Percentiles rank a stretch among this genome's conserved stretches.
phyloP scores from a whole-genome alignment of 495 filamentous ascomycete genomes.

The Lindgomyces ingoldianus region DNA sequence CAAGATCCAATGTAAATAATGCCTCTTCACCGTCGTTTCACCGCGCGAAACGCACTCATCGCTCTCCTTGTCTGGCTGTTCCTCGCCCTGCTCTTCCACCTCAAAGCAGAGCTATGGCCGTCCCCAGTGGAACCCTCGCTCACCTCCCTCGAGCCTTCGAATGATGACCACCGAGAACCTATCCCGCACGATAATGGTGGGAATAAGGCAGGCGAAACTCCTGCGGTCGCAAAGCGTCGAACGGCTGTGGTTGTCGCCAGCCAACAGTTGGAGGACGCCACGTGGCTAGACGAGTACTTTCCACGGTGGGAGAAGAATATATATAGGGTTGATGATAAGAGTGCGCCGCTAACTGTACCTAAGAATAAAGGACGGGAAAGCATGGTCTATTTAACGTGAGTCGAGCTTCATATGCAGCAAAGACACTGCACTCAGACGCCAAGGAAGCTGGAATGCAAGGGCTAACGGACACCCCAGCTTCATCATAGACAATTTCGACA shows the following conservation, averaged over 20 bases:
- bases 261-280: conserved; percentile 26
- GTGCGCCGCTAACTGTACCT: conserved; percentile 28
- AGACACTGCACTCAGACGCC: not conserved
- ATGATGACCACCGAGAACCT: not conserved
- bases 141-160: not conserved
- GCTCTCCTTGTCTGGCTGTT: conserved; percentile 20
- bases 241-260: conserved; percentile 37
- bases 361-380: conserved; percentile 38
- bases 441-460: not conserved
- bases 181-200: not conserved
- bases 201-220: not conserved
- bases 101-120: conserved; percentile 29
- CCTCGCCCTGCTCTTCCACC: conserved; percentile 24
- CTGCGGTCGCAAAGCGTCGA: not conserved
- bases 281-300: conserved; percentile 38
- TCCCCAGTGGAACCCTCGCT: not conserved
- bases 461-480: conserved; percentile 17
- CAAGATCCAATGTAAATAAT: conserved; percentile 1
- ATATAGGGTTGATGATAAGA: conserved; percentile 34
- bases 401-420: not conserved
- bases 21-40: conserved; percentile 19
- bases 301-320: conserved; percentile 36
- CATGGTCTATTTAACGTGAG: conserved; percentile 38
- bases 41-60: conserved; percentile 21
- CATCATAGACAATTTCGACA: conserved; percentile 39